Base-by-base conservation (phyloP, 1,284 basidiomycete genomes). In the Ceratobasidium sp. region DNA sequence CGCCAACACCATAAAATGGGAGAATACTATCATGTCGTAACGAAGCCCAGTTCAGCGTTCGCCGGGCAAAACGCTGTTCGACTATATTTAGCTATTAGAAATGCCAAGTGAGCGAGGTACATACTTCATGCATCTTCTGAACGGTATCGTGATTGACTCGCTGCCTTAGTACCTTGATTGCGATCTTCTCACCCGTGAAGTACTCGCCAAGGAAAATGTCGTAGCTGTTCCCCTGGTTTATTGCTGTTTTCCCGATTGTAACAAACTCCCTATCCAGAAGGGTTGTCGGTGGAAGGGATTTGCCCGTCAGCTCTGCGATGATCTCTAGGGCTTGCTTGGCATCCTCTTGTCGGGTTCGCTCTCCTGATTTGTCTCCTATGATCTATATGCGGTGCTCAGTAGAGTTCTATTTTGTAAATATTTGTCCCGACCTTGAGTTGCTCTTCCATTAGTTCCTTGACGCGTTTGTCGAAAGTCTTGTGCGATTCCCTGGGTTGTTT, bases 101-200 rank as follows among this genome's bases (percentile, higher is more conserved):
- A 6, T n/a, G 22, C 19, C 8, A 11, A 24, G 14, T 15, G 5
- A 56, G 3, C 27, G 57, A 56, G 6, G 24, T 19, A 24, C 53
- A n/a, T n/a, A 71, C 67, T 44, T 59, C 22, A n/a, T 71, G 67
- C 3, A 56, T 71, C 27, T 31, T 45, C 33, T 31, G 29, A 1
- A 56, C 67, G 8, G 67, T 72, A 19, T 60, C 67, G 19, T n/a
- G 29, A 31, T 60, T 57, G 14, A 72, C 47, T 24, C 67, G 44
- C 14, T 72, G 67, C 3, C 67, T n/a, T 11, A 72, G 56, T 19
- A 60, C 54, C 29, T 72, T 72, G 45, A 72, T 60, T 2, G 67
- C 56, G n/a, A 72, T 72, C 41, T 48, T 27, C 19, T 72, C 56
- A 2, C 44, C 41, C 11, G 56, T 72, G 24, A 72, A 72, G 45